phyloP scores from a whole-genome alignment of 2,329 filamentous ascomycete species.

The Alternaria angustiovoidea region DNA sequence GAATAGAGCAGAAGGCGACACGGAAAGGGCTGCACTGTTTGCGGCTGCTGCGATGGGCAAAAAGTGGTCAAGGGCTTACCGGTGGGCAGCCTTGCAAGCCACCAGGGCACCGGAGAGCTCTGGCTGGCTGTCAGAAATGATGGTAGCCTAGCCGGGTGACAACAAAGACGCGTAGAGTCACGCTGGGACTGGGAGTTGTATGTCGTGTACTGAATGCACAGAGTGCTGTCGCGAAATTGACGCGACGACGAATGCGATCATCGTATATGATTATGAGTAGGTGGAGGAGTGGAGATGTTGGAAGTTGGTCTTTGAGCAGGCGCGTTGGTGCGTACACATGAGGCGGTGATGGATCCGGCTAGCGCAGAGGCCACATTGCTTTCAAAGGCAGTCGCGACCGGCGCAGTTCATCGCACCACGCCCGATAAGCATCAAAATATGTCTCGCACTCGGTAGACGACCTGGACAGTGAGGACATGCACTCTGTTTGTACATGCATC shows the following conservation, averaged over 20 bases:
- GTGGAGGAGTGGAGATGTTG: not conserved
- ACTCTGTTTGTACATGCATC: not conserved
- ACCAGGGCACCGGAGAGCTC: slow-evolving; percentile 13
- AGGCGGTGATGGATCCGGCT: slow-evolving; percentile 33
- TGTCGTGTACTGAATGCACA: not conserved
- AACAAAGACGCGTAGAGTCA: slow-evolving; percentile 7
- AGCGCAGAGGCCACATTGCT: slow-evolving; percentile 31
- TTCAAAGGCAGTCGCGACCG: slow-evolving; percentile 26
- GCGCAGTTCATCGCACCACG: slow-evolving; percentile 6
- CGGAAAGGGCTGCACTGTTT: slow-evolving; percentile 14
- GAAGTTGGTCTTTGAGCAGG: slow-evolving; percentile 18
- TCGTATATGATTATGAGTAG: not conserved
- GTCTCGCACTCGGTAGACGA: not conserved
- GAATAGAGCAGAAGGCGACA: slow-evolving; percentile 5
- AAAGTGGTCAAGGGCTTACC: slow-evolving; percentile 7
- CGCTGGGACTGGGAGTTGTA: not conserved
- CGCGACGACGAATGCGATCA: slow-evolving; percentile 4
- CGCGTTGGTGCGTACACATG: slow-evolving; percentile 20
- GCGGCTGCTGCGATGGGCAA: slow-evolving; percentile 9
- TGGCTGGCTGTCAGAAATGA: slow-evolving; percentile 28
- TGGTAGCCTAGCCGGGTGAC: slow-evolving; percentile 28
- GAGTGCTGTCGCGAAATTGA: not conserved
- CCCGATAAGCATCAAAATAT: not conserved
- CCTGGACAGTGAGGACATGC: not conserved
- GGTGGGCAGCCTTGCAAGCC: slow-evolving; percentile 27